Base-by-base conservation (phyloP, 2,329 filamentous ascomycete species). In the Colletotrichum endophyticum region DNA sequence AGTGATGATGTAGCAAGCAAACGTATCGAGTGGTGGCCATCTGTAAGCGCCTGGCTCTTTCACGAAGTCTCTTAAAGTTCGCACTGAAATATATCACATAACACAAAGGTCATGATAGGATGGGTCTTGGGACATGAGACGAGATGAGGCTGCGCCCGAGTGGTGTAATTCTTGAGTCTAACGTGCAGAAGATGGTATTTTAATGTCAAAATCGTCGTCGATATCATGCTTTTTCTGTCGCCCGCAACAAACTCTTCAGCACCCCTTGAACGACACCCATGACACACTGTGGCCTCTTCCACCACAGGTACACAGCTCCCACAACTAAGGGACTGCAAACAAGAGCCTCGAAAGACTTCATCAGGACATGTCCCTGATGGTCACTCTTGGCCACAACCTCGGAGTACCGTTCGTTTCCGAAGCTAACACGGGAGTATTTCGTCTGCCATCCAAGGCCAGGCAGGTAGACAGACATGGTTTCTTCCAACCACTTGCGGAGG, bases 351-450 rank as follows among this genome's bases (percentile, higher is more conserved):
- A 78, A 77, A 1, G 56, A 72, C 44, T 70, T 70, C 62, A 91
- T 84, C 36, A 96, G 85, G 7, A 94, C 84, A 77, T 86, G 87
- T 4, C 94, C 92, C 84, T 98, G 96, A 71, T 90, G 85, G 72
- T 94, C 90, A 73, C 94, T 95, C 79, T 90, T 91, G 53, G 86
- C 88, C 39, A 95, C 90, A 5, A 99, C 94, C 77, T 98, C 94
- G 1, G 94, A 95, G 84, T 99, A 99, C 25, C 95, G 88, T 86
- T 98, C 94, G 81, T 98, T 98, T 75, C 95, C 95, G 83, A 99
- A 99, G 79, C 96, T 98, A 11, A 99, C 94, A 25, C 96, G 91
- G 1, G 94, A 93, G 83, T 99, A 99, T 86, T 98, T 95, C 3
- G 97, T 99, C 82, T 94, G 92, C 93, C 96, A 98, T 1, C 96